phyloP scores from a whole-genome alignment of 805 yeast species.

The Lachancea nothofagi region DNA sequence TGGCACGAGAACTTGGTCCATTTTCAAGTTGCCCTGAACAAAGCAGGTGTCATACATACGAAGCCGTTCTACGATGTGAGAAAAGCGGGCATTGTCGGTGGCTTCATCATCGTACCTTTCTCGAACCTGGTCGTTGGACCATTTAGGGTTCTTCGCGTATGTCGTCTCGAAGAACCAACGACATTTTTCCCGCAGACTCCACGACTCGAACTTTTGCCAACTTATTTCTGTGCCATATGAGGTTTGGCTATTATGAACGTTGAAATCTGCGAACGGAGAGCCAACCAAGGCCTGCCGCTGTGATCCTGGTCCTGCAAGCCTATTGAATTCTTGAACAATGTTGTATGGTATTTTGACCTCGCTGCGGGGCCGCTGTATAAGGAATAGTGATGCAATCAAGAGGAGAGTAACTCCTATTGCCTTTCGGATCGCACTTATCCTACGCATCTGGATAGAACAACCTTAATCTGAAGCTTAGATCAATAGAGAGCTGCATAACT shows the following conservation, averaged over 20 bases:
- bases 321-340: neutral
- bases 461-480: too few species aligned
- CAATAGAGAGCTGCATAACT: too few species aligned
- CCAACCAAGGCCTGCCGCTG: slow-evolving; percentile 1
- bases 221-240: neutral
- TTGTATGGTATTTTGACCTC: neutral
- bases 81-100: slow-evolving; percentile 19
- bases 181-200: slow-evolving; percentile 17
- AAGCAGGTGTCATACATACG: slow-evolving; percentile 29
- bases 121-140: slow-evolving; percentile 20
- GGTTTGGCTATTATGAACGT: neutral
- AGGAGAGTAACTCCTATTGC: too few species aligned
- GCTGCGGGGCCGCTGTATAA: too few species aligned
- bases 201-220: slow-evolving; percentile 2
- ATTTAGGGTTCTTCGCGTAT: slow-evolving; percentile 16
- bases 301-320: neutral
- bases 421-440: too few species aligned
- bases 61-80: slow-evolving; percentile 24
- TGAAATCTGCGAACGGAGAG: slow-evolving; percentile 4
- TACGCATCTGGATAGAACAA: too few species aligned
- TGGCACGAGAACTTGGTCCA: slow-evolving; percentile 14
- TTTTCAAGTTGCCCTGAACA: slow-evolving; percentile 14
- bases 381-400: too few species aligned
- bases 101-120: slow-evolving; percentile 17
- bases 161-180: slow-evolving; percentile 18